Conservation (phyloP, 768 basidiomycete genomes). For the Royoungia palumana region DNA sequence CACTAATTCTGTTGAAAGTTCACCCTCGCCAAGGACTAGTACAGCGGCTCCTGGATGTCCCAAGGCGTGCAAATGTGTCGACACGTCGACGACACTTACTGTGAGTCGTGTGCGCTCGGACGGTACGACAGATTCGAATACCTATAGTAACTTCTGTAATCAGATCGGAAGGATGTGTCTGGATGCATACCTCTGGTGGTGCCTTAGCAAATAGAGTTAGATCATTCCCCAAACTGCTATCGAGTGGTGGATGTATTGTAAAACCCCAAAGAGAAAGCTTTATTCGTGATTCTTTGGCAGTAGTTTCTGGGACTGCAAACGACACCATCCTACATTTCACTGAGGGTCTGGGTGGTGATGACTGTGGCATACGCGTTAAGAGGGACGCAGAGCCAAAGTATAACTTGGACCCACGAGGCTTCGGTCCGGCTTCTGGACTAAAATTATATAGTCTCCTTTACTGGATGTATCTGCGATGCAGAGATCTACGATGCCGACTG, state of each 20-base stretch:
- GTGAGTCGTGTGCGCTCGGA: constrained; percentile 76
- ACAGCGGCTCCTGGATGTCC: constrained; percentile 64
- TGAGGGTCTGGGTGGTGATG: constrained; percentile 44
- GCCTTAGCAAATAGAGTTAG: constrained; percentile 66
- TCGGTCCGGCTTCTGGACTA: constrained; percentile 55
- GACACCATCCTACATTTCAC: constrained; percentile 70
- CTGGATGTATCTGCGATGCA: constrained; percentile 47
- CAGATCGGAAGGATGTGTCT: constrained; percentile 1
- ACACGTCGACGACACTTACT: constrained; percentile 64
- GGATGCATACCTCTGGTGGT: constrained; percentile 75
- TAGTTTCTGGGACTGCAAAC: constrained; percentile 51
- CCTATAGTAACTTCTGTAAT: constrained; percentile 37
- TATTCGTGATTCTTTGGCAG: constrained; percentile 76
- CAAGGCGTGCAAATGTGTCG: constrained; percentile 57
- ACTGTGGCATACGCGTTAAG: constrained; percentile 31
- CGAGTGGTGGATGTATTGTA: constrained; percentile 58
- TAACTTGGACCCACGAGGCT: constrained; percentile 48
- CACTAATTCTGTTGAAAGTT: constrained; percentile 71
- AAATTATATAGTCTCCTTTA: constrained; percentile 35
- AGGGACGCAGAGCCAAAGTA: background rate
- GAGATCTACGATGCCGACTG: constrained; percentile 60
- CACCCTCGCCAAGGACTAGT: constrained; percentile 58
- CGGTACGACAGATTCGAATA: constrained; percentile 91
- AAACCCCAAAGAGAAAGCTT: constrained; percentile 62
- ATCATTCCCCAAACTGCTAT: constrained; percentile 61